A percentile compares a stretch with the other conserved stretches of the same genome.
Evolutionary conservation across 495 filamentous ascomycete genomes (phyloP).

Genomic region (Penicillium paradoxum): DNA sequence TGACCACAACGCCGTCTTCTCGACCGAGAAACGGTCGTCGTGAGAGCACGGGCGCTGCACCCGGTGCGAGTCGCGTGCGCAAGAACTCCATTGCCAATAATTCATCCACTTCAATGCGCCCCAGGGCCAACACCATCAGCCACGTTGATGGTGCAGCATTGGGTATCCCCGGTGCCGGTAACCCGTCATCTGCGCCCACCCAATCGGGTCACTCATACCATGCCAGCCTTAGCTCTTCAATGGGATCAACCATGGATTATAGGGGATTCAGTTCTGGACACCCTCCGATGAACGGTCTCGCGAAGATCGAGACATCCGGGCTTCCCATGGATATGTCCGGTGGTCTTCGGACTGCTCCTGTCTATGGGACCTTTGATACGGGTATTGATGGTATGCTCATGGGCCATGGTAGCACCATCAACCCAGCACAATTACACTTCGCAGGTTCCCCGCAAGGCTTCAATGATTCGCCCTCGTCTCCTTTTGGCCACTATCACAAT

Average conservation of each 20-base stretch:
- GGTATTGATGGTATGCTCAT: constrained; percentile 73
- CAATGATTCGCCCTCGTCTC: constrained; percentile 62
- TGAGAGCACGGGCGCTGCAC: constrained; percentile 77
- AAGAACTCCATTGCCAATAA: constrained; percentile 83
- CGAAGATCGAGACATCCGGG: constrained; percentile 78
- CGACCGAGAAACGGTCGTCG: constrained; percentile 73
- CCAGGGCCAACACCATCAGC: constrained; percentile 93
- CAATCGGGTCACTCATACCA: constrained; percentile 54
- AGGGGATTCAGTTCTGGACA: constrained; percentile 66
- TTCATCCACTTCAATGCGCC: constrained; percentile 65
- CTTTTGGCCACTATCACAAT: constrained; percentile 62
- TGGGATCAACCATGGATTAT: constrained; percentile 59
- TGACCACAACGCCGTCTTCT: constrained; percentile 88
- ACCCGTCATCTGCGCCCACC: constrained; percentile 48
- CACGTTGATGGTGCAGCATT: constrained; percentile 80
- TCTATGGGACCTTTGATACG: constrained; percentile 60
- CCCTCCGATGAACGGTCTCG: constrained; percentile 53
- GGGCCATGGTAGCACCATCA: constrained; percentile 78
- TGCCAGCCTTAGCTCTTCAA: constrained; percentile 60
- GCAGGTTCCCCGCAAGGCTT: constrained; percentile 73
- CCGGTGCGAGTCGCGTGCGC: constrained; percentile 69
- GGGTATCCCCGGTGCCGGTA: constrained; percentile 61
- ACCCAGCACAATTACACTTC: constrained; percentile 93
- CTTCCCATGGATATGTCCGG: constrained; percentile 58
- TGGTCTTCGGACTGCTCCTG: constrained; percentile 74